phyloP scores from a whole-genome alignment of 768 basidiomycete species.

The Auriscalpium vulgare region DNA sequence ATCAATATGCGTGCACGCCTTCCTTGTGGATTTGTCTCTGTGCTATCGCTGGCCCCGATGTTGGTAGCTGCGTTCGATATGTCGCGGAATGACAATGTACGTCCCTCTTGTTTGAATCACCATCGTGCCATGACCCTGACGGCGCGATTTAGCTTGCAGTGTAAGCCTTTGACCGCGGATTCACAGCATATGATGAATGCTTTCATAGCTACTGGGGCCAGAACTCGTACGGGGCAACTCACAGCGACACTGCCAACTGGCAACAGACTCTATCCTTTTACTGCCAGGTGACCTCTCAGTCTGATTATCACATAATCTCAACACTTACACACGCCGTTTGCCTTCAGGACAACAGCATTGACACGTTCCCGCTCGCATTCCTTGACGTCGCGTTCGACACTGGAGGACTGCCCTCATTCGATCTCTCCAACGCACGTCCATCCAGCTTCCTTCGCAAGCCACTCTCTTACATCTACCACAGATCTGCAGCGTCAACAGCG shows the following conservation, averaged over 20 bases:
- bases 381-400: constrained; percentile 50
- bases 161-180: constrained; percentile 13
- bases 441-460: neutral
- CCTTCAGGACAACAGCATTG: constrained; percentile 45
- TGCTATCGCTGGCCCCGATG: neutral
- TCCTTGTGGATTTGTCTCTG: too few species aligned
- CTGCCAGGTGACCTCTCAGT: constrained; percentile 34
- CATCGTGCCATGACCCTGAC: neutral
- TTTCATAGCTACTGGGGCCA: constrained; percentile 45
- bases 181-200: neutral
- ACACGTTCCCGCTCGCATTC: constrained; percentile 57
- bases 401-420: constrained; percentile 49
- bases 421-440: constrained; percentile 47
- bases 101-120: constrained; percentile 3
- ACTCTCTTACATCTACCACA: constrained; percentile 18
- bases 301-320: neutral
- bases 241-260: constrained; percentile 34
- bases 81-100: constrained; percentile 32
- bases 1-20: too few species aligned
- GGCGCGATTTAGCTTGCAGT: constrained; percentile 19
- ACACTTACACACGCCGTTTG: neutral
- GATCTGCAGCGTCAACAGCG: constrained; percentile 55
- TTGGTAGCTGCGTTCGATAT: constrained; percentile 25
- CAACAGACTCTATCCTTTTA: constrained; percentile 44
- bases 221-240: constrained; percentile 50